A percentile compares a stretch with the other conserved stretches of the same genome.
These are phyloP conservation scores for Entomophthora muscae DNA, from an alignment of 371 early-diverging fungal species.

Conservation along the genomic window DNA sequence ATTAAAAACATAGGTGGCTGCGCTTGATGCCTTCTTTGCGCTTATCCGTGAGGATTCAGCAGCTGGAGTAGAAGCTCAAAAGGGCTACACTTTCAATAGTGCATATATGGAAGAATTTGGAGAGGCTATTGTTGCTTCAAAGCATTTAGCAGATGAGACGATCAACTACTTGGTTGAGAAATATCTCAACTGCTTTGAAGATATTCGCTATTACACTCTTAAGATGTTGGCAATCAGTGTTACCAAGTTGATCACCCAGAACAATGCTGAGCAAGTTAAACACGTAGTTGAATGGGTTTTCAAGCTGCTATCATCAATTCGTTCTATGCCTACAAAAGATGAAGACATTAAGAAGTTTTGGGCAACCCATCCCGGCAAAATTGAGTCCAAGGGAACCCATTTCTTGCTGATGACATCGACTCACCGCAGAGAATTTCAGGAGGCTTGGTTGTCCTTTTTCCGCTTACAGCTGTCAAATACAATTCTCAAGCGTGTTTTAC, in stretches of 20 bases:
- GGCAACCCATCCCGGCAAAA: neutral
- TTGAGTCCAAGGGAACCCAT: neutral
- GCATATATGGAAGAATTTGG: neutral
- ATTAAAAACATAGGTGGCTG: neutral
- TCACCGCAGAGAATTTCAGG: conserved; percentile 41
- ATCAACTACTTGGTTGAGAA: conserved; percentile 1
- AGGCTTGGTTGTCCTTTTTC: conserved; percentile 67
- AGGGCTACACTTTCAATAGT: neutral
- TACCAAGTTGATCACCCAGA: neutral
- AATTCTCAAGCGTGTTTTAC: conserved; percentile 58
- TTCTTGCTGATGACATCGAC: neutral
- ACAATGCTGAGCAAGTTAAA: neutral
- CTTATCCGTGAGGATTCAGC: neutral
- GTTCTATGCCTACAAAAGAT: neutral
- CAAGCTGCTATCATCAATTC: neutral
- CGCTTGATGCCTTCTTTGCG: neutral
- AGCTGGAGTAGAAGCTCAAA: neutral
- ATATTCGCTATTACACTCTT: neutral
- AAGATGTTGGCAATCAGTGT: neutral
- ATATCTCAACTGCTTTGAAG: neutral
- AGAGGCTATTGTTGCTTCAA: neutral
- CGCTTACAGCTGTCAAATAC: conserved; percentile 43
- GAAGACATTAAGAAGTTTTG: neutral
- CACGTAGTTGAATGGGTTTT: neutral
- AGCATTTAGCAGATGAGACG: neutral